Evolutionary conservation across 352 stramenopile species (phyloP), one percentile per base, ranked within the genome.

Genomic region (Aphanomyces astaci): DNA sequence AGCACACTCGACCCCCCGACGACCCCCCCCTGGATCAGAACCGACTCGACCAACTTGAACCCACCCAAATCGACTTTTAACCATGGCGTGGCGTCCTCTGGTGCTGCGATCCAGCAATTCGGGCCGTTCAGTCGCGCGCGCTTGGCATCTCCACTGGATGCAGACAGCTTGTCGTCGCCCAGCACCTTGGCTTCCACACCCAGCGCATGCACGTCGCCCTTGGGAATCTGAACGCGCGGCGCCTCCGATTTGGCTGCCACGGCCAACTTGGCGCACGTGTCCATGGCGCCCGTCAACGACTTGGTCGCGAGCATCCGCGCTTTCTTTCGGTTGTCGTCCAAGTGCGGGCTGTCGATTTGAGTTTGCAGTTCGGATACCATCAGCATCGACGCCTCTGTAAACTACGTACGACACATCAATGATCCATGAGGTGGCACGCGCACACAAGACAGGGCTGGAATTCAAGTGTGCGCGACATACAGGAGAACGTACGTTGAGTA

Each of bases 11-110:
- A 66, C 28, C 57, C 66, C 2, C 66, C 72, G 33, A 84, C 31
- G 15, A 76, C 78, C 11, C 82, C 83, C 48, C 86, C 85, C 36
- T 79, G 79, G n/a, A 92, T 73, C 27, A 43, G 65, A 30, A 94
- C 28, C 1, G 84, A 82, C 25, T 89, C 72, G 15, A 94, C 77
- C 57, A 84, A 81, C 4, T 81, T 76, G 10, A 84, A 81, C 24
- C 88, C 73, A 59, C 89, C 83, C 2, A 94, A 76, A 63, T 94
- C 86, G 5, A 94, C 73, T 9, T 87, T 73, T 1, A 90, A 33
- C 1, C 83, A 87, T 3, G 84, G 81, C 10, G 78, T 51, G 2
- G 71, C 43, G 46, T 93, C 86, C 25, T 80, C 69, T 9, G 77
- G 64, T 4, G 89, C 75, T 22, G 81, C 75, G 9, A 82, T 52